Conservation (phyloP, 129 eudicot species). For the Chrysanthemum makinoi region DNA sequence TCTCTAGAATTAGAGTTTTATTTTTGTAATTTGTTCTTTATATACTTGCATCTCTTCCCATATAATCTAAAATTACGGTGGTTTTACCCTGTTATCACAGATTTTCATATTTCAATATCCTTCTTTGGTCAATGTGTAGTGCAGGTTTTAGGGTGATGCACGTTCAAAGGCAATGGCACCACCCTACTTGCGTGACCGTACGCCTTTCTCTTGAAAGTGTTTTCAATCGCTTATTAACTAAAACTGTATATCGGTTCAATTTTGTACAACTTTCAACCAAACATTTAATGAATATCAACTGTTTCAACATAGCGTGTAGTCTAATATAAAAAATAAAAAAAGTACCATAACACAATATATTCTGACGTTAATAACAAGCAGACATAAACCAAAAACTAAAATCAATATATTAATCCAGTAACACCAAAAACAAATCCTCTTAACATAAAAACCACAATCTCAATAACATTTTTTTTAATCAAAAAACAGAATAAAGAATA, state of each 20-base stretch:
- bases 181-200: no score
- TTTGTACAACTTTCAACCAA: neutral
- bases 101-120: no score
- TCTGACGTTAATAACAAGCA: conserved; percentile 21
- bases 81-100: no score
- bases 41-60: no score
- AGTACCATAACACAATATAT: neutral
- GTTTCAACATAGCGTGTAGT: neutral
- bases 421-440: neutral
- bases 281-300: neutral
- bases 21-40: no score
- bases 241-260: neutral
- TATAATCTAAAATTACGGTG: no score
- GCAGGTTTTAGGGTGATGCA: no score
- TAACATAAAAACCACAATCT: conserved; percentile 1
- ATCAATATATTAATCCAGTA: neutral
- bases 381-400: neutral
- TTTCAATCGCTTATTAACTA: no score
- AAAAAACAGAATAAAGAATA: conserved; percentile 20
- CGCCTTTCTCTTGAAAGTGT: no score
- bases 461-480: neutral
- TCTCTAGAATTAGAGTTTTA: no score
- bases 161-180: no score
- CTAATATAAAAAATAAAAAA: neutral
- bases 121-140: no score